phyloP scores from a whole-genome alignment of 2,329 filamentous ascomycete species.

The Curvularia sp. region DNA sequence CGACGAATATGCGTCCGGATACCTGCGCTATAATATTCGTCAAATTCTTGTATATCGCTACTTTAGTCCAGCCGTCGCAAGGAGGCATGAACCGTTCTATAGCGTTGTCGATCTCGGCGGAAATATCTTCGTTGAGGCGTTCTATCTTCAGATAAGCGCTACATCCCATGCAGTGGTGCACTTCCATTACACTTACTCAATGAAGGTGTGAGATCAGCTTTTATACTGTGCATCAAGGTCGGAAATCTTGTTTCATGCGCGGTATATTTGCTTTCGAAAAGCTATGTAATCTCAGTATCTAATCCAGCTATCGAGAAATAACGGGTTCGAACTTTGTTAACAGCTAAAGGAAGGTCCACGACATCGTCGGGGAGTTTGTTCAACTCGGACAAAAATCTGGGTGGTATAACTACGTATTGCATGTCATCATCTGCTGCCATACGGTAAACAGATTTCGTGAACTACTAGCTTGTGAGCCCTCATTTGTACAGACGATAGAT shows the following conservation, averaged over 20 bases:
- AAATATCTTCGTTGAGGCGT: conserved; percentile 18
- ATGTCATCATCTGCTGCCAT: conserved; percentile 1
- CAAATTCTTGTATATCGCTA: conserved; percentile 16
- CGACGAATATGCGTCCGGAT: conserved; percentile 19
- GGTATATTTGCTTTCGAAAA: neutral
- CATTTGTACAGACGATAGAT: neutral
- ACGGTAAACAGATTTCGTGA: neutral
- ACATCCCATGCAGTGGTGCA: neutral
- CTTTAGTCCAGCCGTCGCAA: conserved; percentile 22
- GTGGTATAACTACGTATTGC: neutral
- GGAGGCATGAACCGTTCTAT: conserved; percentile 18
- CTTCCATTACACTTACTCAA: neutral
- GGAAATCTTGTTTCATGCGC: neutral
- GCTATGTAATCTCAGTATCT: neutral
- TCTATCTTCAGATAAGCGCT: conserved; percentile 8
- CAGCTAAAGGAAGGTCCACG: neutral
- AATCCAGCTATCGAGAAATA: neutral
- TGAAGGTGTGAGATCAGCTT: neutral
- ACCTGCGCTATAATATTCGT: conserved; percentile 25
- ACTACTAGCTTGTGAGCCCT: neutral
- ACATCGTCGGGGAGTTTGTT: neutral
- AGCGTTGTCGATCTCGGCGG: conserved; percentile 20
- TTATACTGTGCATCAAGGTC: neutral
- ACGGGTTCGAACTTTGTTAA: neutral
- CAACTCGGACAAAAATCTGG: neutral